Evolutionary conservation across 2,329 filamentous ascomycete genomes (phyloP).

Genomic region (Pseudogymnoascus destructans): DNA sequence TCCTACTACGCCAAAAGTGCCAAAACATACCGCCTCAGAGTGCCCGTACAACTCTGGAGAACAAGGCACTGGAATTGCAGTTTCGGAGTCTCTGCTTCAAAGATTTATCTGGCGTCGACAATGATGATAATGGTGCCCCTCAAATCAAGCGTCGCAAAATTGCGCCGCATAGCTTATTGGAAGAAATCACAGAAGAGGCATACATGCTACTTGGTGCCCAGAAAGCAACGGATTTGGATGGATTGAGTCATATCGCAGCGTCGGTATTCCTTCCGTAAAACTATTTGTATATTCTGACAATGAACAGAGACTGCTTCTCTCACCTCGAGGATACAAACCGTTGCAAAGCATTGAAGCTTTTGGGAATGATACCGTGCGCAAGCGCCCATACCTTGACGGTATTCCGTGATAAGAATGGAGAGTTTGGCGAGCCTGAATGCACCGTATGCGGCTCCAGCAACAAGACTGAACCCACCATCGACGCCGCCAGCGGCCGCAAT

Average conservation of each 20-base stretch:
- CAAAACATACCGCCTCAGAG: conserved; percentile 2
- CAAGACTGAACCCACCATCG: conserved; percentile 12
- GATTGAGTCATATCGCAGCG: conserved; percentile 34
- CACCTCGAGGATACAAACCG: conserved; percentile 36
- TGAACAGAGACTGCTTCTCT: conserved; percentile 31
- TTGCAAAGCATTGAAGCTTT: conserved; percentile 38
- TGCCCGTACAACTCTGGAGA: conserved; percentile 16
- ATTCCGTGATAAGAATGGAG: conserved; percentile 20
- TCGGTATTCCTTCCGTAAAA: conserved; percentile 28
- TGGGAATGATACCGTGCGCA: conserved; percentile 47
- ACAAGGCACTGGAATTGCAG: conserved; percentile 17
- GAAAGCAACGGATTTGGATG: conserved; percentile 26
- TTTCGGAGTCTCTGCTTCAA: conserved; percentile 17
- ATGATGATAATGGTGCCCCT: conserved; percentile 11
- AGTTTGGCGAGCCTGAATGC: conserved; percentile 21
- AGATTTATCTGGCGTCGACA: background rate
- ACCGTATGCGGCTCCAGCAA: conserved; percentile 21
- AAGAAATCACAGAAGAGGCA: conserved; percentile 26
- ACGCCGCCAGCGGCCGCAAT: conserved; percentile 2
- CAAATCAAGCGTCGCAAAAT: conserved; percentile 23
- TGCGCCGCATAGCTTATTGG: conserved; percentile 26
- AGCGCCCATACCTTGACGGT: conserved; percentile 33
- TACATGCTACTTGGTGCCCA: conserved; percentile 27
- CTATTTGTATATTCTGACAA: conserved; percentile 8
- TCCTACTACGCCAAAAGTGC: conserved; percentile 17